phyloP scores from a whole-genome alignment of 2,329 filamentous ascomycete genomes.

The Fusarium anthophilum region DNA sequence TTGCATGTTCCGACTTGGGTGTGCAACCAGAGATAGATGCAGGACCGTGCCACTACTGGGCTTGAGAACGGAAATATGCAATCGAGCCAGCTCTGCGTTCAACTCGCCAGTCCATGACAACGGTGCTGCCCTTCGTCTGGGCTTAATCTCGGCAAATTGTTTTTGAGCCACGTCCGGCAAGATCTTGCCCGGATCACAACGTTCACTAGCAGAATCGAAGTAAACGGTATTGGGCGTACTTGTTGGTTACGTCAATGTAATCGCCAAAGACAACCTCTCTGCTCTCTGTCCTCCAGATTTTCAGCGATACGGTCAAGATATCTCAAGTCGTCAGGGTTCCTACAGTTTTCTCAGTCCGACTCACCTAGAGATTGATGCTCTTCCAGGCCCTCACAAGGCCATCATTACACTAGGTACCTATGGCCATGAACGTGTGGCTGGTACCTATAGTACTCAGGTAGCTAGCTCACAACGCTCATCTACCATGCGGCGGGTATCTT shows the following conservation, averaged over 20 bases:
- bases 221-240: neutral
- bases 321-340: neutral
- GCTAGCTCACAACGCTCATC: constrained; percentile 1
- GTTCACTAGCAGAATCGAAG: neutral
- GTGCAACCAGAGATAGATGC: constrained; percentile 11
- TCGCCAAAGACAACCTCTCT: neutral
- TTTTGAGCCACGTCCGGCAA: neutral
- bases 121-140: neutral
- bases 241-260: constrained; percentile 4
- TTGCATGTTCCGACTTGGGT: constrained; percentile 16
- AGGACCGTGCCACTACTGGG: constrained; percentile 19
- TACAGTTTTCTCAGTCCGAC: neutral
- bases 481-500: constrained; percentile 19
- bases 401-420: neutral
- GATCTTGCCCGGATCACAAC: neutral
- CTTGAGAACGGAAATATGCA: constrained; percentile 22
- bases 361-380: neutral
- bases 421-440: constrained; percentile 16
- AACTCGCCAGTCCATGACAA: neutral
- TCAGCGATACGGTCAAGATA: neutral
- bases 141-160: constrained; percentile 2
- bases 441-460: neutral
- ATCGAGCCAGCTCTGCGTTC: constrained; percentile 12
- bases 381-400: neutral
- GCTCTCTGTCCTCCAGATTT: no score